Conservation (phyloP, 805 yeast species). For the Metschnikowia lochheadii region DNA sequence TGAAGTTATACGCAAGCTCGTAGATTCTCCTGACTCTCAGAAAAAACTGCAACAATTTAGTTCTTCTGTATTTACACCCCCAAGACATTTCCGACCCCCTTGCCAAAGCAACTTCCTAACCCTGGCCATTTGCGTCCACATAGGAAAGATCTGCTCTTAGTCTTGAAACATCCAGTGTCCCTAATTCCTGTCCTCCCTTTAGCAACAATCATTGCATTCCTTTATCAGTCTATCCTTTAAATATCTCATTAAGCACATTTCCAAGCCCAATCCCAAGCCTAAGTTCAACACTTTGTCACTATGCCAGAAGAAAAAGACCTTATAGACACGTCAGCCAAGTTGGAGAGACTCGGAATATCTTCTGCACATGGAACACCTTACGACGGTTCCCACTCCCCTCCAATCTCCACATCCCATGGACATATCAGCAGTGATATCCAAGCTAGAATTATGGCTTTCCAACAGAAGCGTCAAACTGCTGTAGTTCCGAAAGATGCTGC, state of each 20-base stretch:
- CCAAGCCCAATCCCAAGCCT: background rate
- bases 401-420: constrained; percentile 19
- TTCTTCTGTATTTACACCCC: background rate
- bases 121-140: background rate
- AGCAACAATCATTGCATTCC: background rate
- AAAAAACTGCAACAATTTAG: constrained; percentile 1
- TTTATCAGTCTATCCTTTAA: background rate
- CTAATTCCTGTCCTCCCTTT: background rate
- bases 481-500: constrained; percentile 10
- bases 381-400: constrained; percentile 18
- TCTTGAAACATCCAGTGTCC: background rate
- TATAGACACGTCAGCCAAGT: constrained; percentile 12
- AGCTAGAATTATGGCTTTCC: constrained; percentile 83
- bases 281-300: background rate
- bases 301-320: constrained; percentile 13
- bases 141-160: background rate
- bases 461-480: constrained; percentile 55
- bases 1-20: constrained; percentile 5
- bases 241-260: background rate
- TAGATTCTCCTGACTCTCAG: constrained; percentile 1
- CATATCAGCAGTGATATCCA: constrained; percentile 69
- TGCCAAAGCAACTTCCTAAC: background rate
- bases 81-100: background rate
- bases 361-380: constrained; percentile 12
- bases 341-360: constrained; percentile 13